Conservation (phyloP, 192 early-diverging fungal genomes). For the Mycoemilia scoparia region DNA sequence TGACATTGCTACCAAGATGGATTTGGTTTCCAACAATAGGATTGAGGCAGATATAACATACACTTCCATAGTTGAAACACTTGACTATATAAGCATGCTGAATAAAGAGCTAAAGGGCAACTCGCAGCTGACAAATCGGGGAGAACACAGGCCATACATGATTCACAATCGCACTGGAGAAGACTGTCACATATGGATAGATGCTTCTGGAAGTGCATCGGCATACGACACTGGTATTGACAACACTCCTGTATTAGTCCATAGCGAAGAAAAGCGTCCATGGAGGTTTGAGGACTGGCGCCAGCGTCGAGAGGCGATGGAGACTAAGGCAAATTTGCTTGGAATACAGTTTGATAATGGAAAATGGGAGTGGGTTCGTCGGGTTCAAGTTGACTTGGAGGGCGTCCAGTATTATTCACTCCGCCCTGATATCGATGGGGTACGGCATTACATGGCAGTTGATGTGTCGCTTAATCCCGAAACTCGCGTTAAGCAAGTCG, state of each 20-base stretch:
- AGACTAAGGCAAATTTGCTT: conserved; percentile 49
- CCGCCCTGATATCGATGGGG: conserved; percentile 57
- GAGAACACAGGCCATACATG: conserved; percentile 56
- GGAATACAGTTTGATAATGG: conserved; percentile 70
- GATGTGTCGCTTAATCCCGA: conserved; percentile 58
- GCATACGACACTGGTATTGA: conserved; percentile 27
- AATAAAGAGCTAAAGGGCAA: conserved; percentile 19
- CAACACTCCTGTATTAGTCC: conserved; percentile 47
- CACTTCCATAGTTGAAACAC: conserved; percentile 49
- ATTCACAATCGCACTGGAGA: conserved; percentile 85
- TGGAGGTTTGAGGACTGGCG: conserved; percentile 99
- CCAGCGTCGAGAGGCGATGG: conserved; percentile 62
- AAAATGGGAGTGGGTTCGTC: conserved; percentile 81
- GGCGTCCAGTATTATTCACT: conserved; percentile 62
- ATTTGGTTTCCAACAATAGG: conserved; percentile 46
- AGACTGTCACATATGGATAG: conserved; percentile 74
- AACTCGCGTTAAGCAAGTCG: conserved; percentile 82
- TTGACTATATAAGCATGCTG: conserved; percentile 36
- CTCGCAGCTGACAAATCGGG: conserved; percentile 7
- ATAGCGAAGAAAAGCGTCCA: conserved; percentile 51
- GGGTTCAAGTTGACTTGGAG: conserved; percentile 77
- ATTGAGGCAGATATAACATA: conserved; percentile 81
- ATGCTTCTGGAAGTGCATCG: conserved; percentile 23
- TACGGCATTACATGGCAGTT: conserved; percentile 68
- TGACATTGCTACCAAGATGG: conserved; percentile 26